phyloP scores from a whole-genome alignment of 2,329 filamentous ascomycete species.

The Fonsecaea pugnacius region DNA sequence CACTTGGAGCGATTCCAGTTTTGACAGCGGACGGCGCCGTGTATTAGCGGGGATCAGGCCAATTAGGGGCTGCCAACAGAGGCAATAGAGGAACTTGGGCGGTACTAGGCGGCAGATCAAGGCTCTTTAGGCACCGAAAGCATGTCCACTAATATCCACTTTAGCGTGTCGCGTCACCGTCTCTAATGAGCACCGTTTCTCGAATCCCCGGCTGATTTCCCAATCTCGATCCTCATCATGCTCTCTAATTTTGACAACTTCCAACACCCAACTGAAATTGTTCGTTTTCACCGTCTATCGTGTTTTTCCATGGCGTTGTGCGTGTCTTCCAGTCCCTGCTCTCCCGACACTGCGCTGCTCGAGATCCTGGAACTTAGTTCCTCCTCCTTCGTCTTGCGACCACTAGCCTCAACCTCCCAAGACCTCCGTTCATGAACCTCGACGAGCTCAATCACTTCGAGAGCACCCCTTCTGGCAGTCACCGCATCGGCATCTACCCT shows the following conservation, averaged over 20 bases:
- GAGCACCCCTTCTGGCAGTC: constrained; percentile 19
- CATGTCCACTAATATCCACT: background rate
- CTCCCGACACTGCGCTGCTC: constrained; percentile 12
- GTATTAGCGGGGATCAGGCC: background rate
- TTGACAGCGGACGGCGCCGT: constrained; percentile 16
- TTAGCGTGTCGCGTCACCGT: constrained; percentile 29
- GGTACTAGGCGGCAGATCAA: background rate
- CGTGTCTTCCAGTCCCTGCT: constrained; percentile 4
- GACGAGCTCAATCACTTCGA: constrained; percentile 29
- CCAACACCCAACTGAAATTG: constrained; percentile 14
- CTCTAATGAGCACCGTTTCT: constrained; percentile 4
- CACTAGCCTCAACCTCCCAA: constrained; percentile 16
- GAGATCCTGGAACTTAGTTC: constrained; percentile 16
- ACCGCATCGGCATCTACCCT: constrained; percentile 2
- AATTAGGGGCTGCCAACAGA: constrained; percentile 12
- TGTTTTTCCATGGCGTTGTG: constrained; percentile 30
- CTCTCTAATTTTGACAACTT: constrained; percentile 32
- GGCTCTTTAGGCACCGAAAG: background rate
- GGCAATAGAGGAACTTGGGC: constrained; percentile 6
- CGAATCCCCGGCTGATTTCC: constrained; percentile 27
- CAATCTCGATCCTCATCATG: constrained; percentile 25
- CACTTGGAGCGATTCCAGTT: constrained; percentile 12
- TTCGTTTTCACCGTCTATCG: constrained; percentile 4
- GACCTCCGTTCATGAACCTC: constrained; percentile 36
- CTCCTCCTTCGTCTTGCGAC: constrained; percentile 15